Evolutionary conservation across 768 basidiomycete species (phyloP), one percentile per base, ranked within the genome.

Genomic region (Kwoniella sp.): DNA sequence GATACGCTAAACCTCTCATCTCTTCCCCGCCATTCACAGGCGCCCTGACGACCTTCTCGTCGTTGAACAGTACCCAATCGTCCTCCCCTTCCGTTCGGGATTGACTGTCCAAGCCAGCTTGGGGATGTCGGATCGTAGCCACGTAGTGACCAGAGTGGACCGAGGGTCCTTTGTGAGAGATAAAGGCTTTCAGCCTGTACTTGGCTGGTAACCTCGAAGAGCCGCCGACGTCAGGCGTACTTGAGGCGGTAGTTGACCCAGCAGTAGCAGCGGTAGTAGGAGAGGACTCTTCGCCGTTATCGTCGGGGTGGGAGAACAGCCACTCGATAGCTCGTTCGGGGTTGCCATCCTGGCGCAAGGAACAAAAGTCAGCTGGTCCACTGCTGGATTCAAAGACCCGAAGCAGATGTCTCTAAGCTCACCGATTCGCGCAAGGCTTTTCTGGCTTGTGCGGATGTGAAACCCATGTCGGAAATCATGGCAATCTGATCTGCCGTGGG

Each of bases 101-200:
- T 29, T 34, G 34, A 20, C 41, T 45, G 30, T 92, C 85, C 75
- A 94, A 91, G 26, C 91, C 91, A 13, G 94, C 91, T 73, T 96
- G 95, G 73, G 75, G 75, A 93, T 94, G 0, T 90, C 94, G 64
- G 51, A 79, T 70, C 0, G 78, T 76, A 47, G 74, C 69, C 45
- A 81, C 81, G 58, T 79, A 79, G 60, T 81, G 80, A 34, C 78
- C 81, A 0, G 92, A 95, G 76, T 97, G 95, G 26, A 94, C 92
- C 0, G 91, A 93, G 0, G 91, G 90, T 0, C 95, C 94, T 75
- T 96, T 98, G 84, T 99, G 95, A 55, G 93, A 96, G 74, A 99
- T 88, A 83, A 98, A 99, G 9, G 91, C 93, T 76, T 93, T 90
- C 29, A 99, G 85, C 29, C 83, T 83, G 82, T 92, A 99, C 15